A percentile compares a stretch with the other conserved stretches of the same genome.
Evolutionary conservation across 179 eudicot genomes (phyloP).

Genomic region (Silene noctiflora): DNA sequence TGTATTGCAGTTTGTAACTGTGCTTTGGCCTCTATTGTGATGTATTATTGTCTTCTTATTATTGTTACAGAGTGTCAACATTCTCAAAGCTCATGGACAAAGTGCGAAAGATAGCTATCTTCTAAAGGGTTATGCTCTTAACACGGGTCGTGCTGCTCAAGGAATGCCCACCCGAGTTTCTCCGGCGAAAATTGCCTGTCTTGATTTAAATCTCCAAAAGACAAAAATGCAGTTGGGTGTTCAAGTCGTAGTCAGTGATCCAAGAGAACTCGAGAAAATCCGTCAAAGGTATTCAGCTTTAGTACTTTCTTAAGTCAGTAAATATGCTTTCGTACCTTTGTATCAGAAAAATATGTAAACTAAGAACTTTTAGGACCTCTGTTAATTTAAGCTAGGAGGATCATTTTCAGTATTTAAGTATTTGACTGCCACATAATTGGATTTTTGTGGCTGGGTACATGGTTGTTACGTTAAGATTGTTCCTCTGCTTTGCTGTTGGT

Average conservation of each 20-base stretch:
- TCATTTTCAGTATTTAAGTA: neutral
- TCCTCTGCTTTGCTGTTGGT: neutral
- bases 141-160: constrained; percentile 98
- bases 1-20: neutral
- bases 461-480: neutral
- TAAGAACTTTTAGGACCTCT: neutral
- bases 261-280: constrained; percentile 94
- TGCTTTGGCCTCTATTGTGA: constrained; percentile 1
- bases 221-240: constrained; percentile 99
- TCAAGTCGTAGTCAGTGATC: constrained; percentile 91
- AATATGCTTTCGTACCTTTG: neutral
- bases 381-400: neutral
- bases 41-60: constrained; percentile 9
- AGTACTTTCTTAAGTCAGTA: neutral
- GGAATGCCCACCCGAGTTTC: constrained; percentile 92
- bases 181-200: constrained; percentile 95
- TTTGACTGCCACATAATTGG: neutral
- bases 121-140: constrained; percentile 93
- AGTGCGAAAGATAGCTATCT: constrained; percentile 91
- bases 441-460: neutral
- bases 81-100: constrained; percentile 94
- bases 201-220: constrained; percentile 91
- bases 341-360: neutral
- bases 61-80: constrained; percentile 65
- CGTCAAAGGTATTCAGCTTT: constrained; percentile 70